phyloP scores from a whole-genome alignment of 2,329 filamentous ascomycete species.

The Plectosphaerella cucumerina region DNA sequence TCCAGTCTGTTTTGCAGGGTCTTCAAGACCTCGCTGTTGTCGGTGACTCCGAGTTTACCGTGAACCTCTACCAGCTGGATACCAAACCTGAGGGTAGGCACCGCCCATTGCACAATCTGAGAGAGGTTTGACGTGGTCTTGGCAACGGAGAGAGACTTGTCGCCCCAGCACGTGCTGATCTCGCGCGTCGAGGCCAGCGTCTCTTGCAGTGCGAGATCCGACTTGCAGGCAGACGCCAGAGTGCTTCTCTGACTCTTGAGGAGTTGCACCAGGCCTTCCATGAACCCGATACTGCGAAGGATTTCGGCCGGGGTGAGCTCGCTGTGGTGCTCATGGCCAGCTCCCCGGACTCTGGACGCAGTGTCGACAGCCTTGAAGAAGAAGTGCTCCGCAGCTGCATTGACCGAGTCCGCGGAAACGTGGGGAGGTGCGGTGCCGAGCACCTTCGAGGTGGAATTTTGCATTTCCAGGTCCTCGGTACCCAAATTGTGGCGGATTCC shows the following conservation, averaged over 20 bases:
- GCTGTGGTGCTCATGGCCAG: conserved; percentile 70
- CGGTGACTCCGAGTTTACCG: conserved; percentile 53
- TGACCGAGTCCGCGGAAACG: conserved; percentile 19
- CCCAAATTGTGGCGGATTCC: conserved; percentile 81
- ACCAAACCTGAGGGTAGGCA: conserved; percentile 61
- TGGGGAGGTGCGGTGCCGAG: conserved; percentile 46
- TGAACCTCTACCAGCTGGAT: conserved; percentile 62
- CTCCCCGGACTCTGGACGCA: conserved; percentile 62
- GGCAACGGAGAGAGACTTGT: background rate
- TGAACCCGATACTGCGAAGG: conserved; percentile 70
- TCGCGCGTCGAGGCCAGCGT: conserved; percentile 11
- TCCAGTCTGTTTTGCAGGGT: conserved; percentile 47
- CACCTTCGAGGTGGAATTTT: conserved; percentile 66
- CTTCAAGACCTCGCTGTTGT: conserved; percentile 39
- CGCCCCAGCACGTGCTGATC: conserved; percentile 8
- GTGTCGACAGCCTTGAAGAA: conserved; percentile 78
- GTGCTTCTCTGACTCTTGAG: conserved; percentile 54
- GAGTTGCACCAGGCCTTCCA: conserved; percentile 81
- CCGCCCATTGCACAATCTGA: conserved; percentile 53
- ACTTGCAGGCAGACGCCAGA: conserved; percentile 35
- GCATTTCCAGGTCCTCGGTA: conserved; percentile 66
- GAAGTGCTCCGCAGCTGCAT: conserved; percentile 57
- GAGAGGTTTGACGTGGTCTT: conserved; percentile 16
- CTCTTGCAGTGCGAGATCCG: conserved; percentile 23
- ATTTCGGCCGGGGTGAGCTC: conserved; percentile 82